Conservation (phyloP, 2,329 filamentous ascomycete species). For the Davidsoniella virescens region DNA sequence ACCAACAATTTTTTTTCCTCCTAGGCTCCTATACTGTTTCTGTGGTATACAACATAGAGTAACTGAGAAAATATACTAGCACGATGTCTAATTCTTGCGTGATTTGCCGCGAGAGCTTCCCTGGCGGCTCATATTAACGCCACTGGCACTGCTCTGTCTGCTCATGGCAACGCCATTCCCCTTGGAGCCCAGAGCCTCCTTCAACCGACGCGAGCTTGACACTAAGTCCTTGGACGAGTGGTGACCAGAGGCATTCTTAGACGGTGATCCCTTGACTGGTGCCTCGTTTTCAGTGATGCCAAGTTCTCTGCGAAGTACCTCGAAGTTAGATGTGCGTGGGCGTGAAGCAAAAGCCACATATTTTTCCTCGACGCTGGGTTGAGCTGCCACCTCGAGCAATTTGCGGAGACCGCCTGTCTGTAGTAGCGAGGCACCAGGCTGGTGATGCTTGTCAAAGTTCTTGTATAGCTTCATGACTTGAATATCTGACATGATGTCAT, state of each 20-base stretch:
- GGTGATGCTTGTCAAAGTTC: constrained; percentile 37
- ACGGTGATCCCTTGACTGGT: constrained; percentile 17
- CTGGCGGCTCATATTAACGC: constrained; percentile 39
- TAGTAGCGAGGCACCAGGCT: constrained; percentile 39
- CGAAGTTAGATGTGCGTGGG: constrained; percentile 28
- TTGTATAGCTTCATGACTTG: constrained; percentile 42
- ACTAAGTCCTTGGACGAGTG: constrained; percentile 33
- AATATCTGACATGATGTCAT: constrained; percentile 39
- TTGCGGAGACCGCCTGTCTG: constrained; percentile 35
- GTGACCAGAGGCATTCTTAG: constrained; percentile 2
- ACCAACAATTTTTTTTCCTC: not conserved
- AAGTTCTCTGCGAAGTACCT: constrained; percentile 32
- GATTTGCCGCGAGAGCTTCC: constrained; percentile 33
- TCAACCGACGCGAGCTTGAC: constrained; percentile 35
- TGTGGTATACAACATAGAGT: not conserved
- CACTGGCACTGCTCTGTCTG: constrained; percentile 38
- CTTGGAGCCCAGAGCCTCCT: constrained; percentile 29
- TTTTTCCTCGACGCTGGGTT: constrained; percentile 29
- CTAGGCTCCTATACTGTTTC: not conserved
- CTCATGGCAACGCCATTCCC: constrained; percentile 31
- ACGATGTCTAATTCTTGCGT: constrained; percentile 20
- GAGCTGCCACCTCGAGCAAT: constrained; percentile 38
- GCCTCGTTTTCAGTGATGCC: constrained; percentile 28
- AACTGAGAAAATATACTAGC: not conserved
- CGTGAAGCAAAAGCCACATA: constrained; percentile 31